Evolutionary conservation across 805 yeast genomes (phyloP).

Genomic region (Candida nemodendra): DNA sequence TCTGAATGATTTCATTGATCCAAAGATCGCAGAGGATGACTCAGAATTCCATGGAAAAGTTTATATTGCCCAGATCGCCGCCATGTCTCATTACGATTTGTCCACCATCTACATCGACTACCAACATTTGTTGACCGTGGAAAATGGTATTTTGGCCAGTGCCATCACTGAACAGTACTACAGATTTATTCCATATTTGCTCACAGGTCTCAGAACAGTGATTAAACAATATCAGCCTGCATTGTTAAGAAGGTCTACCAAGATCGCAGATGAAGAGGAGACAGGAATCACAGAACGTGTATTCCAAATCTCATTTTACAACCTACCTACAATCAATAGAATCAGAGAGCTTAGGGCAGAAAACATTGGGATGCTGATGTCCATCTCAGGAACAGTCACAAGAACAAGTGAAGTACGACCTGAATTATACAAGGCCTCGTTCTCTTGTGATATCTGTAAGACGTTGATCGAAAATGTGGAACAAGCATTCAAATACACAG

Average conservation of each 20-base stretch:
- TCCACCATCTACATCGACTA: slow-evolving; percentile 84
- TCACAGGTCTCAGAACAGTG: slow-evolving; percentile 69
- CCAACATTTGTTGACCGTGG: slow-evolving; percentile 69
- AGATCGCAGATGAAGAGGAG: slow-evolving; percentile 38
- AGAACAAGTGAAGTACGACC: slow-evolving; percentile 97
- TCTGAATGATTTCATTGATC: slow-evolving; percentile 60
- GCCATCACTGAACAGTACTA: slow-evolving; percentile 92
- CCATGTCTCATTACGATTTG: slow-evolving; percentile 73
- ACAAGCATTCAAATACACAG: slow-evolving; percentile 89
- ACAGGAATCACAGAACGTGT: slow-evolving; percentile 60
- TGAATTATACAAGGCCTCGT: slow-evolving; percentile 81
- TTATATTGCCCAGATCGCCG: slow-evolving; percentile 76
- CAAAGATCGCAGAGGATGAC: slow-evolving; percentile 33
- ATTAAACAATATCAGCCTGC: slow-evolving; percentile 75
- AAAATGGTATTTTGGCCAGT: slow-evolving; percentile 82
- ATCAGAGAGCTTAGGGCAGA: slow-evolving; percentile 90
- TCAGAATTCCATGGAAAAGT: slow-evolving; percentile 51
- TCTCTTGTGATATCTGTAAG: slow-evolving; percentile 85
- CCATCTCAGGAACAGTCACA: slow-evolving; percentile 92
- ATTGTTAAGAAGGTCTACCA: slow-evolving; percentile 47
- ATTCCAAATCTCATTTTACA: slow-evolving; percentile 88
- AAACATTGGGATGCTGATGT: slow-evolving; percentile 77
- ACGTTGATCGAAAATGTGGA: slow-evolving; percentile 86
- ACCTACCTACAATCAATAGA: slow-evolving; percentile 76
- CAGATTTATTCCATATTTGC: slow-evolving; percentile 83